phyloP scores from a whole-genome alignment of 768 basidiomycete genomes.

The Dioszegia hungarica region DNA sequence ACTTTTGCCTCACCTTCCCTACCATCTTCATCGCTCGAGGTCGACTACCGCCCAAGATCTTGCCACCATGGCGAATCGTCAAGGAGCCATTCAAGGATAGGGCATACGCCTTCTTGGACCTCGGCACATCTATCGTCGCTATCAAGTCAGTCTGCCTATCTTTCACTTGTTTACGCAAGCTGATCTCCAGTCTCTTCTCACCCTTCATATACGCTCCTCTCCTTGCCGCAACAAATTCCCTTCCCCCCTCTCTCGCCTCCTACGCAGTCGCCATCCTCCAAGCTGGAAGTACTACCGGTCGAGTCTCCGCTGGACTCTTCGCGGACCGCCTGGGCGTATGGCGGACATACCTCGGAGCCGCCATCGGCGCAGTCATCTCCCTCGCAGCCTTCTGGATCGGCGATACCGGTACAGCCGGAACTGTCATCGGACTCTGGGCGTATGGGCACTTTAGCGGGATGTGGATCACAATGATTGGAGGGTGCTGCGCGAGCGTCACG shows the following conservation, averaged over 20 bases:
- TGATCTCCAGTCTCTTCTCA: constrained; percentile 31
- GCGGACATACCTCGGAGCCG: constrained; percentile 25
- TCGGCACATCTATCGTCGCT: constrained; percentile 32
- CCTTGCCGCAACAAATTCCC: constrained; percentile 26
- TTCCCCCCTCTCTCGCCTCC: constrained; percentile 16
- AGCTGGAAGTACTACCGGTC: constrained; percentile 38
- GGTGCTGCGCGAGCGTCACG: constrained; percentile 6
- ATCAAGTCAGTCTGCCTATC: constrained; percentile 42
- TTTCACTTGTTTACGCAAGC: background rate
- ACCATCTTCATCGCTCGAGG: constrained; percentile 38
- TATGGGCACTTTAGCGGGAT: constrained; percentile 39
- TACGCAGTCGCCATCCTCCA: constrained; percentile 42
- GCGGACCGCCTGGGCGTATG: constrained; percentile 37
- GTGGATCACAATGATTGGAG: constrained; percentile 27
- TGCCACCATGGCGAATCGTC: constrained; percentile 26
- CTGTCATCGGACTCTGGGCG: constrained; percentile 30
- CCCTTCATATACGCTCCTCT: constrained; percentile 41
- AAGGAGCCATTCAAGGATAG: constrained; percentile 35
- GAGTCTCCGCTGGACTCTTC: constrained; percentile 32
- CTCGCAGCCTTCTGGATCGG: constrained; percentile 36
- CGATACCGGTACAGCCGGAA: constrained; percentile 18
- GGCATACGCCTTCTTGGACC: constrained; percentile 31
- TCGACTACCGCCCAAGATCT: constrained; percentile 33
- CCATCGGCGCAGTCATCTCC: constrained; percentile 21
- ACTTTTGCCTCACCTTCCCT: constrained; percentile 37